phyloP scores from a whole-genome alignment of 352 stramenopile species.

The Phytophthora hybrid region DNA sequence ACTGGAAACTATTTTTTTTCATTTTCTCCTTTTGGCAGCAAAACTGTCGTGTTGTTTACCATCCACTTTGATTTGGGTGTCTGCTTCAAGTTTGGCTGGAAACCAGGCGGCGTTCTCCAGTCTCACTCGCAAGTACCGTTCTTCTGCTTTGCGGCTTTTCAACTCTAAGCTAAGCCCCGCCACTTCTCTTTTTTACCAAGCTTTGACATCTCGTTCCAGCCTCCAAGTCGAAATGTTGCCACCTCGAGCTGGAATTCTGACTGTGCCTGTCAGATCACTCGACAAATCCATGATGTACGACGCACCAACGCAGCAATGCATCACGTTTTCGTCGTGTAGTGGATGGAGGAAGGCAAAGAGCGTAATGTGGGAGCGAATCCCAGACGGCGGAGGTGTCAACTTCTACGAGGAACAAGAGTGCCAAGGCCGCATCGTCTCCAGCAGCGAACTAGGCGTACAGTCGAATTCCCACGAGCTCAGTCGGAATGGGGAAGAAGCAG shows the following conservation, averaged over 20 bases:
- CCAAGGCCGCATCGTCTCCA: constrained; percentile 1
- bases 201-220: too few species aligned
- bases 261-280: neutral
- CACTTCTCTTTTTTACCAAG: too few species aligned
- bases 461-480: neutral
- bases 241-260: neutral
- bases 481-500: neutral
- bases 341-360: neutral
- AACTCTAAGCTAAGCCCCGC: too few species aligned
- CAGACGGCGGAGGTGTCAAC: neutral
- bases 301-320: constrained; percentile 3
- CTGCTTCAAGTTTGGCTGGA: too few species aligned
- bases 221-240: too few species aligned
- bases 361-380: constrained; percentile 11
- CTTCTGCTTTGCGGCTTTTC: neutral
- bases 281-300: constrained; percentile 11
- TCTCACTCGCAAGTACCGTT: too few species aligned
- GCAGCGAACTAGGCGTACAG: neutral
- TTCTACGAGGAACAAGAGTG: constrained; percentile 12
- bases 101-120: too few species aligned
- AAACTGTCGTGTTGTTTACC: neutral
- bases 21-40: neutral
- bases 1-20: neutral
- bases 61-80: neutral
- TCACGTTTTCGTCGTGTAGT: constrained; percentile 1